These are phyloP conservation scores for Microbotryum lychnidis-dioicae DNA, from an alignment of 1,284 basidiomycete genomes.

Conservation along the genomic window DNA sequence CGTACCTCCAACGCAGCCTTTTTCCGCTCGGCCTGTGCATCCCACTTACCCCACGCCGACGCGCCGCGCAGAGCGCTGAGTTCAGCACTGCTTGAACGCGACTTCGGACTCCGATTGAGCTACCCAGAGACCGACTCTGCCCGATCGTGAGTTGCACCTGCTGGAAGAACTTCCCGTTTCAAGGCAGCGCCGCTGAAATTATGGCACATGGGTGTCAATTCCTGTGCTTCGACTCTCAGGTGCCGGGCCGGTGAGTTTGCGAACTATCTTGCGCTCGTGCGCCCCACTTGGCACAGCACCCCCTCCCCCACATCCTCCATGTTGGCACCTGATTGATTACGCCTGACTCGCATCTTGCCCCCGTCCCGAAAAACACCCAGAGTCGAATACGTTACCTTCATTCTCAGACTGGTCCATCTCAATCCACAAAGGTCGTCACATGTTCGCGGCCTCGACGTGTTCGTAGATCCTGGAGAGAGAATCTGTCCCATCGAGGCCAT, in stretches of 20 bases:
- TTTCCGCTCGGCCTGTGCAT: too few species aligned
- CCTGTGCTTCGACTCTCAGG: slow-evolving; percentile 4
- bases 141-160: slow-evolving; percentile 58
- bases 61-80: slow-evolving; percentile 55
- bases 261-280: background rate
- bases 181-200: background rate
- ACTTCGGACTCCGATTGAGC: slow-evolving; percentile 58
- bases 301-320: background rate
- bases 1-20: too few species aligned
- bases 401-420: slow-evolving; percentile 3
- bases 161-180: accelerated
- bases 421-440: background rate
- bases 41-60: too few species aligned
- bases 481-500: background rate
- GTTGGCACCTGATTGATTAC: background rate
- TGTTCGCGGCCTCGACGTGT: slow-evolving; percentile 46
- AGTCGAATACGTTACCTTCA: slow-evolving; percentile 54
- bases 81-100: slow-evolving; percentile 60
- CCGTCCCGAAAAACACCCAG: slow-evolving; percentile 41
- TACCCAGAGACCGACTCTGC: slow-evolving; percentile 68
- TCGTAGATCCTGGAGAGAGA: slow-evolving; percentile 13
- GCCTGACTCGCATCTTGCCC: background rate
- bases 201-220: too few species aligned
- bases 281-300: too few species aligned
- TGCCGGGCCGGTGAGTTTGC: slow-evolving; percentile 28